phyloP scores from a whole-genome alignment of 495 filamentous ascomycete species.

The Friedmanniomyces simplex region DNA sequence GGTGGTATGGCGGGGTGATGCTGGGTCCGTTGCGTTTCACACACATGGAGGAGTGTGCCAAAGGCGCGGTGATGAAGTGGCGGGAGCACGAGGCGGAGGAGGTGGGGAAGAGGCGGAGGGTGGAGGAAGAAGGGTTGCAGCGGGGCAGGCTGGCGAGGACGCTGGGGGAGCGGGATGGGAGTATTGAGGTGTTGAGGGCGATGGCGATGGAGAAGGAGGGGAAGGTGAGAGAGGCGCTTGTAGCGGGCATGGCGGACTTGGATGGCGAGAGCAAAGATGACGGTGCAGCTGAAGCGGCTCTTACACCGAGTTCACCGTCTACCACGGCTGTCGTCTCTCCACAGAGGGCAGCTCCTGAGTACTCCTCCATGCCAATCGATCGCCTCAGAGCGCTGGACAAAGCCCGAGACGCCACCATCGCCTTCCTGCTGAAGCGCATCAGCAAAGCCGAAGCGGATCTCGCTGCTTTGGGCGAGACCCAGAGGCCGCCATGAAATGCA shows the following conservation, averaged over 20 bases:
- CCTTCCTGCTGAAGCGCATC: conserved; percentile 35
- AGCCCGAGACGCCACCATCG: conserved; percentile 36
- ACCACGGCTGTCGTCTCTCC: not conserved
- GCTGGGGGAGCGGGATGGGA: conserved; percentile 31
- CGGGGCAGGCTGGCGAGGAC: conserved; percentile 20
- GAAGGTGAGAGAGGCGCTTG: conserved; percentile 19
- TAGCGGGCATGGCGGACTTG: conserved; percentile 27
- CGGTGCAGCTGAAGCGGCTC: not conserved
- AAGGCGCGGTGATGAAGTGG: conserved; percentile 30
- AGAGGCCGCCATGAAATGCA: not conserved
- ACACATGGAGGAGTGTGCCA: conserved; percentile 34
- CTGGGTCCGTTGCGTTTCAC: conserved; percentile 37
- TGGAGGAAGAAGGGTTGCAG: conserved; percentile 25
- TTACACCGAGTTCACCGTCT: not conserved
- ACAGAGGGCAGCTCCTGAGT: conserved; percentile 22
- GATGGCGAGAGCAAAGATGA: conserved; percentile 27
- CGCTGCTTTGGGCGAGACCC: not conserved
- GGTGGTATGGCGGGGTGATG: conserved; percentile 39
- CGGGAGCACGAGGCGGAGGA: conserved; percentile 17
- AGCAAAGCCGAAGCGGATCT: conserved; percentile 31
- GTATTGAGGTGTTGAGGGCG: conserved; percentile 30
- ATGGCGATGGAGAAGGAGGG: conserved; percentile 33
- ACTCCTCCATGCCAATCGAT: conserved; percentile 28
- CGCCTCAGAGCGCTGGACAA: conserved; percentile 31
- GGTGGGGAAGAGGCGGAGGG: conserved; percentile 24